Evolutionary conservation across 2,329 filamentous ascomycete species (phyloP).

Genomic region (Blastomyces parvus): DNA sequence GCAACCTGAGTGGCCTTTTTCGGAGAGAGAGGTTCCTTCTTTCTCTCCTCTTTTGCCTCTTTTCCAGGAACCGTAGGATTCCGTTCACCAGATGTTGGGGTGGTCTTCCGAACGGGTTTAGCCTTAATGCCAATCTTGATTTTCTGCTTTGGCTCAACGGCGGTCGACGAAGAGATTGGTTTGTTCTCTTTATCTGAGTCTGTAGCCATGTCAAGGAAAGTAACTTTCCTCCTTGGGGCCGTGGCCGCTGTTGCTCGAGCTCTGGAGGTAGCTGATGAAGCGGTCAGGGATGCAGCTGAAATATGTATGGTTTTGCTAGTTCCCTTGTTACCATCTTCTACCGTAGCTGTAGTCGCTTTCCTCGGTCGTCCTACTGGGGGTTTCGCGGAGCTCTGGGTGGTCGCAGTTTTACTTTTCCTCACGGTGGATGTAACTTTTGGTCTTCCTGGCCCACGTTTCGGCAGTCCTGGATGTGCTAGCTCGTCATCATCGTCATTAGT

Average conservation of each 20-base stretch:
- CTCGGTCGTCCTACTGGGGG: conserved; percentile 13
- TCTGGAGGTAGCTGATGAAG: conserved; percentile 13
- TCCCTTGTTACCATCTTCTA: conserved; percentile 13
- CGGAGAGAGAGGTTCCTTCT: conserved; percentile 36
- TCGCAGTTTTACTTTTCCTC: conserved; percentile 13
- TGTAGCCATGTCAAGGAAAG: conserved; percentile 34
- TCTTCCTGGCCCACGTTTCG: conserved; percentile 15
- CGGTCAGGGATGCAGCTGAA: conserved; percentile 5
- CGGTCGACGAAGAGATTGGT: conserved; percentile 22
- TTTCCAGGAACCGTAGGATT: conserved; percentile 15
- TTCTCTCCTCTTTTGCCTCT: conserved; percentile 15
- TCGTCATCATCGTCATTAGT: conserved; percentile 20
- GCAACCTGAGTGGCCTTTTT: conserved; percentile 42
- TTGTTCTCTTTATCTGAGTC: conserved; percentile 36
- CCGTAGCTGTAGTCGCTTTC: conserved; percentile 9
- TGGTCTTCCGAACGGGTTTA: conserved; percentile 38
- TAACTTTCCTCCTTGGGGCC: conserved; percentile 37
- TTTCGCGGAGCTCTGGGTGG: conserved; percentile 9
- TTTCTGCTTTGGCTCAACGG: conserved; percentile 18
- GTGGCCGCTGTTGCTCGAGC: conserved; percentile 15
- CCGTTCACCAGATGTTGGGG: conserved; percentile 25
- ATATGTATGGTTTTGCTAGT: conserved; percentile 11
- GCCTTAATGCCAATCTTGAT: conserved; percentile 33
- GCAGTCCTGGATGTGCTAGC: conserved; percentile 20
- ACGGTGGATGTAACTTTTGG: conserved; percentile 8